Evolutionary conservation across 1,284 basidiomycete genomes (phyloP), one percentile per base, ranked within the genome.

Genomic region (Cryptococcus amylolentus): DNA sequence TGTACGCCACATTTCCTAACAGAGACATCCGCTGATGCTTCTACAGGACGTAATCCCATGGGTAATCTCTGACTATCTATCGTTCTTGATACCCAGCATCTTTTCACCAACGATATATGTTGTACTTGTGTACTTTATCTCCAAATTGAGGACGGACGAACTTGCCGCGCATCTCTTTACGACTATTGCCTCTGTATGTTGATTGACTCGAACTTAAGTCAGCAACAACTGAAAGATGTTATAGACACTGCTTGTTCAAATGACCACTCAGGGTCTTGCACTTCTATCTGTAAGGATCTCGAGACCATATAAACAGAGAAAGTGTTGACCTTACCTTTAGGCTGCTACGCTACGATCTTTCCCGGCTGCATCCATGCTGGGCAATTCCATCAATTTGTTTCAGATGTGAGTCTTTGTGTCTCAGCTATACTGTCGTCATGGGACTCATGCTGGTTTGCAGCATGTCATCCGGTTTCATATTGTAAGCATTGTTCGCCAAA

Each of bases 81-180:
- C 75, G 3, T 73, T 74, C 42, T 52, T 79, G 7, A 44, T 75
- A 4, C 75, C 79, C 6, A 69, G 67, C 6, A 57, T 77, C 13
- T 56, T 77, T 27, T 65, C 73, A 3, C 68, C 78, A 8, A 65
- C 71, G 0, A 56, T 78, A 18, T 80, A 78, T 56, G 63, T 72
- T 18, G 60, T 77, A 45, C 57, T 74, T 28, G 62, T 78, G 6
- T 79, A 71, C 58, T 75, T 78, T 51, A 78, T 80, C 61, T 63
- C 70, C 13, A 67, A 70, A 3, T 62, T 80, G 39, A 65, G 79
- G 13, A 65, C 58, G 3, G 76, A 79, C 26, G 54, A 77, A n/a
- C 65, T 78, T 7, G 77, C 77, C 1, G 58, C 62, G 1, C 73
- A 77, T 39, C 60, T 81, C 18, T 77, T 80, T 55, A 73, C 70